Conservation (phyloP, 371 early-diverging fungal species). For the Capillidium heterosporum region DNA sequence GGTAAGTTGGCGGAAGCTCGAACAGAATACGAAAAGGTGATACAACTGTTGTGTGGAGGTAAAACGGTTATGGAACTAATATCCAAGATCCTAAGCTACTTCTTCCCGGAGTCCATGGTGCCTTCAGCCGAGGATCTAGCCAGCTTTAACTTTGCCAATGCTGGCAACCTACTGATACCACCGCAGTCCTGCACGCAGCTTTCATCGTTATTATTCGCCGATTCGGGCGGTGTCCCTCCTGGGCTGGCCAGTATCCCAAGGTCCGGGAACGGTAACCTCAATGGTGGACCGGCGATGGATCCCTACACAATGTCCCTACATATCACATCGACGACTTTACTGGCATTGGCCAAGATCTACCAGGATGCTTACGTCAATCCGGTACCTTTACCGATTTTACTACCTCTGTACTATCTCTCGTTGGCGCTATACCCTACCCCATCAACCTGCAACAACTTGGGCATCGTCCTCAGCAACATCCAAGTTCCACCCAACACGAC, state of each 20-base stretch:
- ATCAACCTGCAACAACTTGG: constrained; percentile 76
- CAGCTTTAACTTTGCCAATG: not conserved
- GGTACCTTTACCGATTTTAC: constrained; percentile 27
- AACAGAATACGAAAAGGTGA: constrained; percentile 50
- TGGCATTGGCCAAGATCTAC: constrained; percentile 70
- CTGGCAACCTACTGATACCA: constrained; percentile 28
- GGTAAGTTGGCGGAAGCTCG: constrained; percentile 53
- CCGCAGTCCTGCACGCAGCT: constrained; percentile 46
- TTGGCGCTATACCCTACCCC: constrained; percentile 64
- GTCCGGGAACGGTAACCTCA: constrained; percentile 10
- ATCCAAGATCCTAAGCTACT: constrained; percentile 10
- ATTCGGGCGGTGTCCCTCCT: constrained; percentile 41
- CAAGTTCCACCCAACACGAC: constrained; percentile 27
- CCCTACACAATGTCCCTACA: not conserved
- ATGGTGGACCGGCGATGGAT: constrained; percentile 2
- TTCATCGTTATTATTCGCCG: constrained; percentile 31
- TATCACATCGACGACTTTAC: constrained; percentile 36
- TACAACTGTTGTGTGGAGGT: constrained; percentile 61
- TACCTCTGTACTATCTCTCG: constrained; percentile 70
- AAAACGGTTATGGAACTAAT: constrained; percentile 29
- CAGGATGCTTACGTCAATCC: constrained; percentile 30
- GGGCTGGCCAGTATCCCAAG: constrained; percentile 19
- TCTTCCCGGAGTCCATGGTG: not conserved
- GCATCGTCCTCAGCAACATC: constrained; percentile 57
- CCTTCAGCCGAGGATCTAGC: not conserved